Evolutionary conservation across 352 stramenopile species (phyloP), one percentile per base, ranked within the genome.

Genomic region (Pythium volutum): DNA sequence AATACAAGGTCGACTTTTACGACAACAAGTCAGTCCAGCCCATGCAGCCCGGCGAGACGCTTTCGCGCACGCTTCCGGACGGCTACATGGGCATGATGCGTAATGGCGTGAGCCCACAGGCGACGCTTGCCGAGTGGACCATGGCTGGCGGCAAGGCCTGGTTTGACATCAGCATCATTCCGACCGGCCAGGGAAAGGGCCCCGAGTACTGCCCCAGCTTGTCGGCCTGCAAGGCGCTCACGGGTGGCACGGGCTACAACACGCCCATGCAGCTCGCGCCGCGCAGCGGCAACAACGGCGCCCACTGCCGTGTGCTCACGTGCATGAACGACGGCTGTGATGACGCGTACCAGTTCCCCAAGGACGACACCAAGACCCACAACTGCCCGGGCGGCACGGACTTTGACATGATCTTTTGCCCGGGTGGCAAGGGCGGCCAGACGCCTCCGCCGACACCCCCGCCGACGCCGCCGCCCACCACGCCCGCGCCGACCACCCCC

Each of bases 351-450:
- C 55, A 59, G 51, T 72, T 55, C 58, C 71, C 71, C 4, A 71
- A 70, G 46, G 69, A 83, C 38, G 62, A 78, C 55, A 70, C 55
- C 20, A 81, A 79, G 63, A 79, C 74, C 39, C 72, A 76, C 55
- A 72, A 70, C 49, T 81, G 74, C 55, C 62, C 68, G 22, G 26
- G n/a, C 5, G 56, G 31, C 7, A 76, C 69, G 9, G 54, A 73
- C 27, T 74, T 79, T 50, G 51, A 64, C 14, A 18, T 81, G 29
- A 66, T 56, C 27, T 81, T 81, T 51, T 81, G 71, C 36, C 70
- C 70, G 0, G 63, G 59, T 31, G 65, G 59, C 22, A 55, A 31
- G 1, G 63, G 63, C 34, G 56, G 63, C 10, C 41, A 12, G 10
- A 69, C 57, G 14, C 55, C 62, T 4, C 4, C 50, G 18, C 53